Evolutionary conservation across 495 filamentous ascomycete genomes (phyloP).

Genomic region (Oleoguttula mirabilis): DNA sequence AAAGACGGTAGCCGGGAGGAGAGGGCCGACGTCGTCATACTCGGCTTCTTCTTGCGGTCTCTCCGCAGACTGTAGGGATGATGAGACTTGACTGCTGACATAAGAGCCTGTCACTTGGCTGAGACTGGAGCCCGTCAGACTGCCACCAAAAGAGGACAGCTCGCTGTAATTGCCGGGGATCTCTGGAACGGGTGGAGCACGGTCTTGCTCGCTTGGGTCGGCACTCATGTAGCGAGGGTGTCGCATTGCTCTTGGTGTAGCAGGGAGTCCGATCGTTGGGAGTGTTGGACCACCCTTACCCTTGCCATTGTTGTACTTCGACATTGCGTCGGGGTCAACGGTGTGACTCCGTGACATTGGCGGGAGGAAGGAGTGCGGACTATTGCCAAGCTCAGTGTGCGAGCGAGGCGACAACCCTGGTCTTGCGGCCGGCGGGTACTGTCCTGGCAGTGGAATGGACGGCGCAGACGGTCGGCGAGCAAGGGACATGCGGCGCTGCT

Average conservation of each 20-base stretch:
- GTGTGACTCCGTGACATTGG: slow-evolving; percentile 19
- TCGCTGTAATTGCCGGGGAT: slow-evolving; percentile 41
- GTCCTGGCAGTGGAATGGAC: slow-evolving; percentile 65
- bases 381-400: slow-evolving; percentile 28
- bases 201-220: slow-evolving; percentile 44
- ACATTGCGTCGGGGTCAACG: slow-evolving; percentile 21
- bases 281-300: not conserved
- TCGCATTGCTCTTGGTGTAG: slow-evolving; percentile 76
- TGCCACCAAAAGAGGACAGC: slow-evolving; percentile 17
- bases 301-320: slow-evolving; percentile 23
- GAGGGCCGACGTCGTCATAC: slow-evolving; percentile 17
- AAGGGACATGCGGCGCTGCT: slow-evolving; percentile 73
- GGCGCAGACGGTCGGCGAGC: slow-evolving; percentile 67
- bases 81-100: not conserved
- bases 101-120: slow-evolving; percentile 3
- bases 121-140: slow-evolving; percentile 8
- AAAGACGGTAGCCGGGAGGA: slow-evolving; percentile 26
- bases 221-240: slow-evolving; percentile 49
- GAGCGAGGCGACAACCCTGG: slow-evolving; percentile 24
- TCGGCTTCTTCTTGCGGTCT: not conserved
- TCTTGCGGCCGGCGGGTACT: slow-evolving; percentile 21
- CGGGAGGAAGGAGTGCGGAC: slow-evolving; percentile 23
- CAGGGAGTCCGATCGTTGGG: slow-evolving; percentile 54
- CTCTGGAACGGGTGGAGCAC: slow-evolving; percentile 52
- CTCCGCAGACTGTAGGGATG: not conserved